A percentile compares a stretch with the other conserved stretches of the same genome.
Conservation (phyloP, 257 asterid genomes). For the Linaria vulgaris region DNA sequence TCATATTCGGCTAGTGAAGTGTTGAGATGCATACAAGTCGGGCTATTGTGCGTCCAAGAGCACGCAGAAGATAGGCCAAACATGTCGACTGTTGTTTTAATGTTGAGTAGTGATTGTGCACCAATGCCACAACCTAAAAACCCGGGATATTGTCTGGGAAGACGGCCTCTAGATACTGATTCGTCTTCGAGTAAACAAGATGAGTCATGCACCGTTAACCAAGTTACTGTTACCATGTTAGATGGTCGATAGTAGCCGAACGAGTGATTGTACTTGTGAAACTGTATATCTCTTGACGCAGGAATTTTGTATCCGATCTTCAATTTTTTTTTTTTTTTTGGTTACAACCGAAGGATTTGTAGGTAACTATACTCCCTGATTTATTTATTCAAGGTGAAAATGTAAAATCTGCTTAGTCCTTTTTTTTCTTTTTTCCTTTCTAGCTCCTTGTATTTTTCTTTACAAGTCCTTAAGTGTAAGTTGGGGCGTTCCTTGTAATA, state of each 20-base stretch:
- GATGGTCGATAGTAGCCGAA: constrained; percentile 49
- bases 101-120: constrained; percentile 55
- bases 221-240: constrained; percentile 52
- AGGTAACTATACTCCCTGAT: not conserved
- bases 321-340: constrained; percentile 4
- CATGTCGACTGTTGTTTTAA: constrained; percentile 58
- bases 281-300: not conserved
- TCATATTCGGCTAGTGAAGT: constrained; percentile 41
- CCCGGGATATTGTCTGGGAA: constrained; percentile 68
- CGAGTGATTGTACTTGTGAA: not conserved
- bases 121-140: constrained; percentile 59
- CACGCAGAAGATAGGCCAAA: constrained; percentile 70
- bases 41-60: constrained; percentile 72
- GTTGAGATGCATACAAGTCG: constrained; percentile 72
- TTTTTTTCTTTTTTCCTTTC: not conserved
- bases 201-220: constrained; percentile 56
- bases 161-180: constrained; percentile 39
- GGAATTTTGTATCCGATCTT: not conserved
- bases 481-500: too few species aligned
- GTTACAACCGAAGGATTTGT: not conserved
- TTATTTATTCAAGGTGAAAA: constrained; percentile 1
- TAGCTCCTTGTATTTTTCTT: not conserved
- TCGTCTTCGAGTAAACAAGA: constrained; percentile 43
- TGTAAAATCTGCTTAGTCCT: not conserved
- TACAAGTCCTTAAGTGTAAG: too few species aligned